Evolutionary conservation across 2,329 filamentous ascomycete species (phyloP), one percentile per base, ranked within the genome.

Genomic region (Exophiala viscosa): DNA sequence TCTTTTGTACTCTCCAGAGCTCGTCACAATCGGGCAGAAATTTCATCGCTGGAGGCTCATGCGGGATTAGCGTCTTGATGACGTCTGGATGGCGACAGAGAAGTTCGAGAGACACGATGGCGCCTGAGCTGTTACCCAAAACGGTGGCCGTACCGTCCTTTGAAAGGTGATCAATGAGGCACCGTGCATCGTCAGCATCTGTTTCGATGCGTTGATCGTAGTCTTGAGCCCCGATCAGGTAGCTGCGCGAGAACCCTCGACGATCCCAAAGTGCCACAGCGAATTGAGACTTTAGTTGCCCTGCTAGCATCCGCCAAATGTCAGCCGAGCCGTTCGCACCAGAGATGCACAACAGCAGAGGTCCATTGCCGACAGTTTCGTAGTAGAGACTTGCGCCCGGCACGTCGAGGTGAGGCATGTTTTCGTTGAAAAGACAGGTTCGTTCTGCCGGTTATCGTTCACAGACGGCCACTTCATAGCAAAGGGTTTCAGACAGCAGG

Each of bases 191-290:
- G 42, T 45, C 42, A 9, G 28, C 32, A 20, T 45, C 42, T 18
- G 32, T 35, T 13, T 32, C 42, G n/a, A 45, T 5, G 42, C 42
- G 42, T 13, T 35, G 42, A 7, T 45, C 42, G 11, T 45, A 45
- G n/a, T 45, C 42, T n/a, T 45, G 42, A 28, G 28, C 9, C 2
- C 42, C 23, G 11, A 11, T n/a, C 3, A 57, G n/a, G 28, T 36
- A 42, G 34, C 56, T 59, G 11, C 47, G 49, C 10, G 36, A 44
- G 41, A 57, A 59, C 23, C 54, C 54, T 14, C 56, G 53, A n/a
- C 56, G 49, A 44, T 57, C 54, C 15, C 57, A 59, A 6, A 46
- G 15, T 8, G 46, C 36, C 15, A 57, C 53, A 34, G 13, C 14
- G 10, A 51, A 59, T 3, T 48, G 47, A 2, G 32, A 40, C 4